phyloP scores from a whole-genome alignment of 2,329 filamentous ascomycete species.

The Hirsutella minnesotensis region DNA sequence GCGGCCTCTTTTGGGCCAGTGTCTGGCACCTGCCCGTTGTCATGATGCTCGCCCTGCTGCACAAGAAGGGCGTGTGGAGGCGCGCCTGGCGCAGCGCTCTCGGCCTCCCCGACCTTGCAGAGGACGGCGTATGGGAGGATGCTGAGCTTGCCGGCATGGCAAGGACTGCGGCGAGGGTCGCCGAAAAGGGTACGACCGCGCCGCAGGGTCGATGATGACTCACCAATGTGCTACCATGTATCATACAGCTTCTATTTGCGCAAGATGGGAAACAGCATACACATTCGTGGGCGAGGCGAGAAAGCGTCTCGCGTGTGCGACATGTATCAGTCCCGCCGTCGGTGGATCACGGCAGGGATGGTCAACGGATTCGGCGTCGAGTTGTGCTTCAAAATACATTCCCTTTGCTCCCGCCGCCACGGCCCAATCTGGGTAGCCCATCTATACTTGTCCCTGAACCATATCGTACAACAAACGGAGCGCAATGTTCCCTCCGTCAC shows the following conservation, averaged over 20 bases:
- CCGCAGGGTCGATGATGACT: background rate
- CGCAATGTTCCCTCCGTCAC: no score
- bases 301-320: no score
- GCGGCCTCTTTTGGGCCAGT: slow-evolving; percentile 89
- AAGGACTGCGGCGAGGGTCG: slow-evolving; percentile 16
- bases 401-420: no score
- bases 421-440: no score
- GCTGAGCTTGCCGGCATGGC: slow-evolving; percentile 33
- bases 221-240: background rate
- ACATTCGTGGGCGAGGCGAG: no score
- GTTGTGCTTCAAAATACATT: no score
- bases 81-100: slow-evolving; percentile 62
- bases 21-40: slow-evolving; percentile 91
- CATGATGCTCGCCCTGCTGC: slow-evolving; percentile 77
- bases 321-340: no score
- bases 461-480: no score
- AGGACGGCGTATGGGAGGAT: slow-evolving; percentile 37
- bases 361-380: no score
- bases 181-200: background rate
- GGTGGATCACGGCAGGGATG: no score
- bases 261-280: no score
- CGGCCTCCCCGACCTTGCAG: slow-evolving; percentile 45
- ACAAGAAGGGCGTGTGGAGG: slow-evolving; percentile 89
- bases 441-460: no score
- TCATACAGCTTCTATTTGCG: background rate